Evolutionary conservation across 2,329 filamentous ascomycete genomes (phyloP).

Genomic region (Pezicula neosporulosa): DNA sequence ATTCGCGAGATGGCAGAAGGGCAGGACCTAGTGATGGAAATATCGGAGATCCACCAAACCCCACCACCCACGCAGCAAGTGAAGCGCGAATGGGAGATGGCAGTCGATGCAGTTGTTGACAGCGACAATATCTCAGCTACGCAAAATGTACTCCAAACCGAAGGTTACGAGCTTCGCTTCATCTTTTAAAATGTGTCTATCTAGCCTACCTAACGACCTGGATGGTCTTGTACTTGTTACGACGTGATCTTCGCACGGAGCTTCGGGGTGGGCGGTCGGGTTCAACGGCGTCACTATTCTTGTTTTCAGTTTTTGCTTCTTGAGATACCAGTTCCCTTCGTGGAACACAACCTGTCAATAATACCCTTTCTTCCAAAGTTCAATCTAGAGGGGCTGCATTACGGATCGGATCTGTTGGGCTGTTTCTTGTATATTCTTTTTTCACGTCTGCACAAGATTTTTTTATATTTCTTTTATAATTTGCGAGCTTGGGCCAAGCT

Average conservation of each 20-base stretch:
- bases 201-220: constrained; percentile 15
- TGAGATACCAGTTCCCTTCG: constrained; percentile 24
- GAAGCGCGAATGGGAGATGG: constrained; percentile 62
- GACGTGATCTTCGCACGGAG: constrained; percentile 6
- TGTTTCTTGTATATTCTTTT: constrained; percentile 3
- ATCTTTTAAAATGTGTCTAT: constrained; percentile 26
- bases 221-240: constrained; percentile 27
- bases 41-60: constrained; percentile 31
- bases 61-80: constrained; percentile 28
- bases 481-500: not conserved
- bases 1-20: constrained; percentile 81
- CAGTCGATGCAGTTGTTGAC: constrained; percentile 40
- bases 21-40: constrained; percentile 82
- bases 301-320: constrained; percentile 20
- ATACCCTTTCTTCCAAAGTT: constrained; percentile 7
- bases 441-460: constrained; percentile 5
- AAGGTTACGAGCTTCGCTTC: constrained; percentile 30
- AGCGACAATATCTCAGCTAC: constrained; percentile 19
- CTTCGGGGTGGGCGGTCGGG: constrained; percentile 8
- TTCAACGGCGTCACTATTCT: constrained; percentile 15
- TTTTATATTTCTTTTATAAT: constrained; percentile 1
- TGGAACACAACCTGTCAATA: constrained; percentile 15
- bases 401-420: constrained; percentile 5
- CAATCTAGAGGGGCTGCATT: constrained; percentile 12
- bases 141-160: constrained; percentile 19